Evolutionary conservation across 2,329 filamentous ascomycete species (phyloP).

Genomic region (Simplicillium sp.): DNA sequence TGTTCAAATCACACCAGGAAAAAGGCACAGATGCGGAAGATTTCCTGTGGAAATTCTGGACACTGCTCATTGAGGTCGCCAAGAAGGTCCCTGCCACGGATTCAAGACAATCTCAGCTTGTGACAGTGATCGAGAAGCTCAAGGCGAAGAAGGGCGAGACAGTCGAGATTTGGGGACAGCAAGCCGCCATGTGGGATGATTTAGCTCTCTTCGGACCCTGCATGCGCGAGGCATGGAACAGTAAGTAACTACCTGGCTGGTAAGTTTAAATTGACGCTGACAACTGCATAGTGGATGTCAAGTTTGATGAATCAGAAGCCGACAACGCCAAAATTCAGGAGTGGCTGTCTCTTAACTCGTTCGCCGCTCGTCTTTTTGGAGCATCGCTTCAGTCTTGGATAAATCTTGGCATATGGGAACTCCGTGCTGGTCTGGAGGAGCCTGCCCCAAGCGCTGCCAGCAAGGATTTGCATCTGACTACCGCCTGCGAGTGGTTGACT

Average conservation of each 20-base stretch:
- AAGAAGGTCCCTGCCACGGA: constrained; percentile 17
- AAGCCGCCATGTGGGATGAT: constrained; percentile 17
- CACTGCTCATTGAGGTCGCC: constrained; percentile 13
- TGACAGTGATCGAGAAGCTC: constrained; percentile 12
- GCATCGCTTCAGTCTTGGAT: constrained; percentile 11
- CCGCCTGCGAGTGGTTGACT: constrained; percentile 17
- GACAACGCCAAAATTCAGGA: constrained; percentile 11
- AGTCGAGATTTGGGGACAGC: constrained; percentile 17
- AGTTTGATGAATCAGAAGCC: constrained; percentile 13
- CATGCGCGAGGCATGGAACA: constrained; percentile 19
- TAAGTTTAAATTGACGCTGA: neutral
- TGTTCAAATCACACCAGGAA: constrained; percentile 12
- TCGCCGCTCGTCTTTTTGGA: constrained; percentile 20
- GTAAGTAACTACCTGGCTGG: constrained; percentile 11
- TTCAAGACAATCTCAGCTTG: constrained; percentile 14
- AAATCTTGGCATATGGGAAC: constrained; percentile 19
- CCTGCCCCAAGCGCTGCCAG: constrained; percentile 5
- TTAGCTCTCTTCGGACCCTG: constrained; percentile 19
- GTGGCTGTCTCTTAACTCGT: constrained; percentile 23
- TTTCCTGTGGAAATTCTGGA: constrained; percentile 20
- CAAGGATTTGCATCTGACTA: constrained; percentile 4
- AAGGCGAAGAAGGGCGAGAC: constrained; percentile 11
- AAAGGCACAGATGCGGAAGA: constrained; percentile 6
- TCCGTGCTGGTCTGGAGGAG: constrained; percentile 20
- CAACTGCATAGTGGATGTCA: constrained; percentile 11